These are phyloP conservation scores for Boletus rex-veris DNA, from an alignment of 768 basidiomycete species.

Conservation along the genomic window DNA sequence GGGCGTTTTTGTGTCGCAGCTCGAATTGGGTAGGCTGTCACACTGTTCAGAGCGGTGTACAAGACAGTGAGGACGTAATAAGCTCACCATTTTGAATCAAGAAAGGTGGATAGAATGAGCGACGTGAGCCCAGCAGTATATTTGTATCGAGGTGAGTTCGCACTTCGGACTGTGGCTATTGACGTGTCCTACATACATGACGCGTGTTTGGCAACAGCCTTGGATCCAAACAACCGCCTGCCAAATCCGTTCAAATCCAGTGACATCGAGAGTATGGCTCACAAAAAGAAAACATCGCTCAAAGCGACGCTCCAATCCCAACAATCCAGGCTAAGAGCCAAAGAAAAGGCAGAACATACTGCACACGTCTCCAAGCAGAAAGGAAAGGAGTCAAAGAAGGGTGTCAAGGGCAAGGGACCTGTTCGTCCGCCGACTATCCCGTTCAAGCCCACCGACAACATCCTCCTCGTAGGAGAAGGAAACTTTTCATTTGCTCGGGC, in stretches of 20 bases:
- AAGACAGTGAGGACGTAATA: not conserved
- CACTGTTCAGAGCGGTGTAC: not conserved
- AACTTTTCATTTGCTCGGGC: constrained; percentile 91
- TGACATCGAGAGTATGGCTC: constrained; percentile 24
- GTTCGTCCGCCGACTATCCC: constrained; percentile 53
- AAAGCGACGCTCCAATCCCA: constrained; percentile 69
- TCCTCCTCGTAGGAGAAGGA: constrained; percentile 87
- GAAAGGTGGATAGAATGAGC: constrained; percentile 24
- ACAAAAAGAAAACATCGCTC: constrained; percentile 54
- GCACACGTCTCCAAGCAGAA: constrained; percentile 42
- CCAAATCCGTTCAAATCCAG: not conserved
- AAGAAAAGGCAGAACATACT: constrained; percentile 56
- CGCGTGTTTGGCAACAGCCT: constrained; percentile 27
- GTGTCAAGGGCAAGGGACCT: constrained; percentile 37
- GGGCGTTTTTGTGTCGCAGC: constrained; percentile 73
- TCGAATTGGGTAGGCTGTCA: constrained; percentile 77
- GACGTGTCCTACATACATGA: constrained; percentile 15
- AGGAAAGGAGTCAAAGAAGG: constrained; percentile 30
- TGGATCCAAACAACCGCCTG: constrained; percentile 29
- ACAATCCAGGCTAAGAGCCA: constrained; percentile 60
- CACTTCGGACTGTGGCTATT: not conserved
- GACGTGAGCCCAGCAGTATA: constrained; percentile 12
- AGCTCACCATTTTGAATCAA: constrained; percentile 31
- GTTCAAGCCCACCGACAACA: constrained; percentile 59
- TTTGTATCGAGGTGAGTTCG: not conserved